Base-by-base conservation (phyloP, 1,284 basidiomycete species). In the Ceratobasidium sp. region DNA sequence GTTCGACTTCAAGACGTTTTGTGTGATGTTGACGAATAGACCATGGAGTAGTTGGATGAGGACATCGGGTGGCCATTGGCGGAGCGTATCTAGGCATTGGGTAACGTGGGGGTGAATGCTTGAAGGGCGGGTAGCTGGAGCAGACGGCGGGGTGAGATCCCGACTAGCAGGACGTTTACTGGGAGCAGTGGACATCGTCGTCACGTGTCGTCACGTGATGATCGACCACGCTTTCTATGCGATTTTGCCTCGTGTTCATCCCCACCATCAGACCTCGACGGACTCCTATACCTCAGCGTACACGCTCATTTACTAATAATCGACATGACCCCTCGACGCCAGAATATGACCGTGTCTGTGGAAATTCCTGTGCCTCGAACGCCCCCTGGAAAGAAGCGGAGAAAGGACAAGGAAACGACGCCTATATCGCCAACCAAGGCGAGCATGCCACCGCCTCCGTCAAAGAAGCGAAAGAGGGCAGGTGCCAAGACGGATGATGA, bases 401-500 rank as follows among this genome's bases (percentile, higher is more conserved):
- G 18, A 4, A 70, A 57, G 30, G 36, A 39, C 36, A 39, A 39
- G 8, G 30, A 43, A 23, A 52, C 43, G 8, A 32, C 30, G 16
- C 53, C 65, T 18, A 26, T 30, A 21, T 70, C 65, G 28, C 52
- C 52, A 8, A n/a, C 43, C 36, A 57, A 58, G 30, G 36, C 48
- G 2, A 48, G 32, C 10, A 53, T 39, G 41, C 53, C 53, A 26
- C 65, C 65, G 16, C 65, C 65, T 9, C 53, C 65, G 5, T 43
- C 41, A 2, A 70, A 70, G 65, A 70, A 58, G 16, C 21, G 65
- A 21, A 70, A 70, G 55, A 45, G 53, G 43, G 41, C 16, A 0
- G 32, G 53, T 46, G 23, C 53, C 6, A 60, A 45, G 64, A 36
- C 53, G 1, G 64, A 73, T 48, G 64, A 34, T 10, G 72, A 73